These are phyloP conservation scores for Starmerella roubikii DNA, from an alignment of 805 yeast species.

Conservation along the genomic window DNA sequence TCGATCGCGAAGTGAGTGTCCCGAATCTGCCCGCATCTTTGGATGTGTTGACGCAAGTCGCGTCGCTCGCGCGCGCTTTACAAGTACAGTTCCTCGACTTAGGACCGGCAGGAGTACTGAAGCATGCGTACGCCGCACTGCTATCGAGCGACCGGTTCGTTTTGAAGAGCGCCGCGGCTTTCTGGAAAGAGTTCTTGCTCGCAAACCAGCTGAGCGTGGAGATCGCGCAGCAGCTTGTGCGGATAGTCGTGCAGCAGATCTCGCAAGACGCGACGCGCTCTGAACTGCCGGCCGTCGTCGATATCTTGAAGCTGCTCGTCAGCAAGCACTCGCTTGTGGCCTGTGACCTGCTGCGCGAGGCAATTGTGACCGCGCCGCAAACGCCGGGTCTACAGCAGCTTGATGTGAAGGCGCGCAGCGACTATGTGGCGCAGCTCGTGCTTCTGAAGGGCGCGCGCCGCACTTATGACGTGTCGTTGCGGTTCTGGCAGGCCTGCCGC, in stretches of 20 bases:
- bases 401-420: slow-evolving; percentile 13
- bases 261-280: slow-evolving; percentile 32
- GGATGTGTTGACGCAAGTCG: slow-evolving; percentile 21
- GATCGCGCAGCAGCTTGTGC: slow-evolving; percentile 25
- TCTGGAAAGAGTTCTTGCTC: slow-evolving; percentile 40
- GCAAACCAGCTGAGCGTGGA: slow-evolving; percentile 9
- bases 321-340: slow-evolving; percentile 13
- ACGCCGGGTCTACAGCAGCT: slow-evolving; percentile 6
- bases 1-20: not conserved
- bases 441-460: slow-evolving; percentile 23
- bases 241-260: slow-evolving; percentile 32
- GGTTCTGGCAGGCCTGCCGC: slow-evolving; percentile 26
- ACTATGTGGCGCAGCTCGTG: slow-evolving; percentile 23
- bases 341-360: slow-evolving; percentile 8
- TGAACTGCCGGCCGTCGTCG: slow-evolving; percentile 31
- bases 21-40: slow-evolving; percentile 8
- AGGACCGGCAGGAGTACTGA: slow-evolving; percentile 20
- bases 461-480: slow-evolving; percentile 21
- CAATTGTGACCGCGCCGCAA: slow-evolving; percentile 15
- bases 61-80: not conserved
- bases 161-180: slow-evolving; percentile 37
- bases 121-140: slow-evolving; percentile 32
- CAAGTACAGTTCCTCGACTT: not conserved
- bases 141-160: slow-evolving; percentile 41
- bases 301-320: slow-evolving; percentile 30